A percentile compares a stretch with the other conserved stretches of the same genome.
These are phyloP conservation scores for Debaryomyces sp. DNA, from an alignment of 1,139 yeast genomes.

Conservation along the genomic window DNA sequence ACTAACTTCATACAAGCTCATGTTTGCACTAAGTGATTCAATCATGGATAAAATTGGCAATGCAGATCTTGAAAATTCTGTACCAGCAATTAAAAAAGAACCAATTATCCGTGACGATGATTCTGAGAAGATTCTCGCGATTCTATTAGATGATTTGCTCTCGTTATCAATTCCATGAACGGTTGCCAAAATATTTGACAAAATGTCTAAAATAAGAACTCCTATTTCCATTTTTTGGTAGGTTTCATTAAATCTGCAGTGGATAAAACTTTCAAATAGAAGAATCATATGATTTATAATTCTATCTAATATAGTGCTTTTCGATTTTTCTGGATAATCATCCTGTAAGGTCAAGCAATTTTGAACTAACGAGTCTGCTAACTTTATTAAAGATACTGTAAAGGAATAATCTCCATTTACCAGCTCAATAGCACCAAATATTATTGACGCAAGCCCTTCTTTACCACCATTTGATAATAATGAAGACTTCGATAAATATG, in stretches of 20 bases:
- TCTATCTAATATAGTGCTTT: constrained; percentile 57
- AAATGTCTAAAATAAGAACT: constrained; percentile 53
- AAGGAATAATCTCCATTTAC: constrained; percentile 68
- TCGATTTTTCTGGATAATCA: constrained; percentile 44
- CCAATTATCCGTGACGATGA: constrained; percentile 54
- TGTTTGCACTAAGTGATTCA: constrained; percentile 44
- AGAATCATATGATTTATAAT: constrained; percentile 59
- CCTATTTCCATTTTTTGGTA: constrained; percentile 69
- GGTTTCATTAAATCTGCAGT: constrained; percentile 64
- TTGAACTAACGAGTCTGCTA: constrained; percentile 56
- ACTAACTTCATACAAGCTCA: constrained; percentile 41
- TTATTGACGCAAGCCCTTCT: constrained; percentile 64
- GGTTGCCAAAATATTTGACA: constrained; percentile 55
- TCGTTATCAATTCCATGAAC: constrained; percentile 60
- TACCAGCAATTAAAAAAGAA: constrained; percentile 57
- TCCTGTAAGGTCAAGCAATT: constrained; percentile 51
- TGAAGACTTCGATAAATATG: constrained; percentile 68
- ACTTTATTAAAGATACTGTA: constrained; percentile 58
- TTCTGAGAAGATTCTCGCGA: constrained; percentile 51
- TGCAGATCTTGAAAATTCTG: constrained; percentile 55
- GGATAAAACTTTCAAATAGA: constrained; percentile 73
- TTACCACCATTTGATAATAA: constrained; percentile 66
- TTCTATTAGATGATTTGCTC: constrained; percentile 39
- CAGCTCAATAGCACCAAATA: constrained; percentile 76
- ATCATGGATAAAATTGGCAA: constrained; percentile 58